These are phyloP conservation scores for Acer campestre DNA, from an alignment of 345 rosid genomes.

Conservation along the genomic window DNA sequence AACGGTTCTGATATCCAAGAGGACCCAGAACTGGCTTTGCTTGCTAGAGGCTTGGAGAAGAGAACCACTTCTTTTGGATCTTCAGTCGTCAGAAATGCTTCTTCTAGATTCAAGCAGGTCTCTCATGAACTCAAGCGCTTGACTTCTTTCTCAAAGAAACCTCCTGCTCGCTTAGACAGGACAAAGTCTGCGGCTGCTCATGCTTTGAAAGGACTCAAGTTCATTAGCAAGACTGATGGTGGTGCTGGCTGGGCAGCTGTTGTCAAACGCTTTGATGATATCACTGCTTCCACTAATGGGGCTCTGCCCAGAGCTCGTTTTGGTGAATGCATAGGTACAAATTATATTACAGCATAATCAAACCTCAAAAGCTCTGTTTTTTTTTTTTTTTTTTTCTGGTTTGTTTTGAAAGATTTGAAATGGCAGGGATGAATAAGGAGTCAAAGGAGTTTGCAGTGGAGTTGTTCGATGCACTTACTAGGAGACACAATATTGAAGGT, in stretches of 20 bases:
- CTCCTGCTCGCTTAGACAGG: constrained; percentile 57
- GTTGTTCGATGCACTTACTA: constrained; percentile 67
- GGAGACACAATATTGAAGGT: constrained; percentile 49
- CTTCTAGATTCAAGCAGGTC: constrained; percentile 52
- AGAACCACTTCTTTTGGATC: constrained; percentile 37
- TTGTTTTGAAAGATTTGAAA: background rate
- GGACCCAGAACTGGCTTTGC: constrained; percentile 41
- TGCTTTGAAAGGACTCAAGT: constrained; percentile 76
- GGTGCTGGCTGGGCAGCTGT: constrained; percentile 73
- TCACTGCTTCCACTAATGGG: constrained; percentile 54
- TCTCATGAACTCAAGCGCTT: constrained; percentile 64
- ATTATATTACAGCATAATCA: background rate
- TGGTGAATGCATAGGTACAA: constrained; percentile 69
- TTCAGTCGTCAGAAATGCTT: constrained; percentile 47
- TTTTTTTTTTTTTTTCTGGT: too few relatives aligned
- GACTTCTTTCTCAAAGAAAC: constrained; percentile 51
- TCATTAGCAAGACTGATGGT: constrained; percentile 68
- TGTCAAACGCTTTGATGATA: constrained; percentile 62
- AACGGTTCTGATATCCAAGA: constrained; percentile 36
- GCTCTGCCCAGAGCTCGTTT: constrained; percentile 47
- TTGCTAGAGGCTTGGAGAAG: constrained; percentile 54
- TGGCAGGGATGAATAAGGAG: constrained; percentile 65
- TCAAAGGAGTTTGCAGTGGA: constrained; percentile 73
- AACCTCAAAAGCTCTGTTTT: background rate
- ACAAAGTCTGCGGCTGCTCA: constrained; percentile 62